A percentile compares a stretch with the other conserved stretches of the same genome.
These are phyloP conservation scores for Mortierella sp. DNA, from an alignment of 371 early-diverging fungal genomes.

Conservation along the genomic window DNA sequence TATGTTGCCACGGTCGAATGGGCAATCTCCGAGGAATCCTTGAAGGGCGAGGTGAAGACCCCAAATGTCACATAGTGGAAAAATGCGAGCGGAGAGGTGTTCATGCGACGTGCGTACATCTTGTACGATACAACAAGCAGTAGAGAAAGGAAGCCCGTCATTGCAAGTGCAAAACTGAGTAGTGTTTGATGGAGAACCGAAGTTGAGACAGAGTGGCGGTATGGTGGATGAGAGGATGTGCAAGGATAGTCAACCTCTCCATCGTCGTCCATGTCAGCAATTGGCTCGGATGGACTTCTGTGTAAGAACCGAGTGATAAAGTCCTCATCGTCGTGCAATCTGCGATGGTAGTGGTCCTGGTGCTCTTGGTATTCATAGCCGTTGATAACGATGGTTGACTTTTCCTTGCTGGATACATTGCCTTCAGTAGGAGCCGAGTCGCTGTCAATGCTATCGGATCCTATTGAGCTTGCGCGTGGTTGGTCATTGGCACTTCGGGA, in stretches of 20 bases:
- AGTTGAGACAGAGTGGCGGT: background rate
- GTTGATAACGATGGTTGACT: background rate
- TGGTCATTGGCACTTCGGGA: too few species aligned
- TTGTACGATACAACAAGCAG: constrained; percentile 22
- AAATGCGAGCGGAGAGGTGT: constrained; percentile 19
- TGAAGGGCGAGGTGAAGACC: constrained; percentile 6
- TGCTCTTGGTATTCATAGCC: background rate
- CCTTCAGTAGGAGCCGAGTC: too few species aligned
- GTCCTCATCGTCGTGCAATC: constrained; percentile 5
- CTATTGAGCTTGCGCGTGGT: too few species aligned
- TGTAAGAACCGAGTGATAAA: constrained; percentile 9
- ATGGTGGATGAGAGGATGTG: background rate
- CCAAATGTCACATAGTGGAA: constrained; percentile 18
- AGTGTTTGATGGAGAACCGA: background rate
- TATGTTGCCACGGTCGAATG: background rate
- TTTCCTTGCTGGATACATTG: too few species aligned
- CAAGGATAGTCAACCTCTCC: background rate
- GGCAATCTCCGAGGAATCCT: background rate
- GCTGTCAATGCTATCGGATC: too few species aligned
- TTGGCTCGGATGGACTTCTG: background rate
- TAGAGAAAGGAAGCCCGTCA: background rate
- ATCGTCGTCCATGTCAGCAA: background rate
- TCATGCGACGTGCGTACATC: constrained; percentile 12
- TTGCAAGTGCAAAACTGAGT: background rate
- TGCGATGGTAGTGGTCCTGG: background rate